phyloP scores from a whole-genome alignment of 805 yeast species.

The Candida sithepensis region DNA sequence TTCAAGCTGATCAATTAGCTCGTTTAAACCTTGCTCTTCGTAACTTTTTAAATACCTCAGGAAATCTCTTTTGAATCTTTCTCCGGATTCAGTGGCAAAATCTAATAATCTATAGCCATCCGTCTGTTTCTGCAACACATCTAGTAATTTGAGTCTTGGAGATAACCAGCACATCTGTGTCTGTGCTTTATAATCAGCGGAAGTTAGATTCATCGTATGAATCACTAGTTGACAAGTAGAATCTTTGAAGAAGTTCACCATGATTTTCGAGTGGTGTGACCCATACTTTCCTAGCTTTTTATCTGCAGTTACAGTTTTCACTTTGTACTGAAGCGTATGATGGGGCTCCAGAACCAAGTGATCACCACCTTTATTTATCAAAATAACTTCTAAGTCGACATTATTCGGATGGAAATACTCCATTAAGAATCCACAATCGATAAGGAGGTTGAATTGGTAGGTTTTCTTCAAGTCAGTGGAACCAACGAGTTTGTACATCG shows the following conservation, averaged over 20 bases:
- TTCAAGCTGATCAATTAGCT: constrained; percentile 29
- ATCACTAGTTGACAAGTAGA: constrained; percentile 47
- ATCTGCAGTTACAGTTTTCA: constrained; percentile 29
- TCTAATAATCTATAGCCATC: constrained; percentile 1
- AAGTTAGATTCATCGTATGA: constrained; percentile 58
- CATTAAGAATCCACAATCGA: constrained; percentile 26
- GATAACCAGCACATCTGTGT: constrained; percentile 69
- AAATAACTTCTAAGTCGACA: constrained; percentile 15
- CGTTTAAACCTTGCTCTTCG: constrained; percentile 24
- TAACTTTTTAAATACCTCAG: constrained; percentile 44
- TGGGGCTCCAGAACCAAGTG: constrained; percentile 35
- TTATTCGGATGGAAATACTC: constrained; percentile 21
- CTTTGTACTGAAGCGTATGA: constrained; percentile 15
- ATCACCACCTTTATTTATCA: constrained; percentile 33
- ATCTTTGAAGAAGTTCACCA: constrained; percentile 52
- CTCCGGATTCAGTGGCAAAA: constrained; percentile 14
- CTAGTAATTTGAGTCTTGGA: constrained; percentile 33
- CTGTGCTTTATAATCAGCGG: constrained; percentile 49
- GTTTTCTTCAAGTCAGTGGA: constrained; percentile 20
- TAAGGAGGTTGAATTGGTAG: constrained; percentile 33
- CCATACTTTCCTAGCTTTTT: constrained; percentile 31
- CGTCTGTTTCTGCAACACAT: too few species aligned
- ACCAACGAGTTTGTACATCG: constrained; percentile 25
- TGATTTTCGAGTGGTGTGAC: constrained; percentile 66
- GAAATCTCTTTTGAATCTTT: constrained; percentile 43